These are phyloP conservation scores for Podospora comata DNA, from an alignment of 495 filamentous ascomycete species.

Conservation along the genomic window DNA sequence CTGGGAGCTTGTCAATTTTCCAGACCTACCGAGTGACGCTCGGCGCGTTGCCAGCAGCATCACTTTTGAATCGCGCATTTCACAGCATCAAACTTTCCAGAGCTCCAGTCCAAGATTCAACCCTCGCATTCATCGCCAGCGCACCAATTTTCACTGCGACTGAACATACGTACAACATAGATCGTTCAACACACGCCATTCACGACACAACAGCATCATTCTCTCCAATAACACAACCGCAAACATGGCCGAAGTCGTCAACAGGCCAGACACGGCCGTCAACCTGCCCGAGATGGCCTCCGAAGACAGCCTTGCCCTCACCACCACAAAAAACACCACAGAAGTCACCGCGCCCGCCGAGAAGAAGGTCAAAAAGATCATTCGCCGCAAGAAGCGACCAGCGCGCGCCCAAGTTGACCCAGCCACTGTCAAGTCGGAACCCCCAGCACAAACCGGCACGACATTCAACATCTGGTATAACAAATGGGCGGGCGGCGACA, in stretches of 20 bases:
- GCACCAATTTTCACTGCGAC: neutral
- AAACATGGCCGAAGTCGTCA: constrained; percentile 24
- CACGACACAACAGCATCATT: neutral
- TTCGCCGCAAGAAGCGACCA: constrained; percentile 64
- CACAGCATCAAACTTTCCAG: neutral
- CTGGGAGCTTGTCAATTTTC: constrained; percentile 6
- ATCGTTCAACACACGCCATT: neutral
- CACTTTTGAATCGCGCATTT: constrained; percentile 1
- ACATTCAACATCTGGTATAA: constrained; percentile 83
- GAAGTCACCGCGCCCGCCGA: constrained; percentile 48
- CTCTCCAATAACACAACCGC: neutral
- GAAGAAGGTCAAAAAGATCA: constrained; percentile 62
- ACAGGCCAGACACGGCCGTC: constrained; percentile 15
- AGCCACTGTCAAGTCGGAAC: constrained; percentile 68
- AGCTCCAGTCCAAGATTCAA: neutral
- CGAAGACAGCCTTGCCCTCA: constrained; percentile 29
- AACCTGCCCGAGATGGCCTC: constrained; percentile 6
- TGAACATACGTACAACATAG: neutral
- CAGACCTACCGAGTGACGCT: neutral
- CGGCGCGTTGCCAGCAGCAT: neutral
- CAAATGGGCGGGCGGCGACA: constrained; percentile 92
- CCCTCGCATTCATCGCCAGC: neutral
- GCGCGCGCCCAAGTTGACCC: constrained; percentile 78
- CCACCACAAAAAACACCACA: constrained; percentile 38
- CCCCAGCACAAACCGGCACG: constrained; percentile 84